phyloP scores from a whole-genome alignment of 345 rosid genomes.

The Eucalyptus dawsonii region DNA sequence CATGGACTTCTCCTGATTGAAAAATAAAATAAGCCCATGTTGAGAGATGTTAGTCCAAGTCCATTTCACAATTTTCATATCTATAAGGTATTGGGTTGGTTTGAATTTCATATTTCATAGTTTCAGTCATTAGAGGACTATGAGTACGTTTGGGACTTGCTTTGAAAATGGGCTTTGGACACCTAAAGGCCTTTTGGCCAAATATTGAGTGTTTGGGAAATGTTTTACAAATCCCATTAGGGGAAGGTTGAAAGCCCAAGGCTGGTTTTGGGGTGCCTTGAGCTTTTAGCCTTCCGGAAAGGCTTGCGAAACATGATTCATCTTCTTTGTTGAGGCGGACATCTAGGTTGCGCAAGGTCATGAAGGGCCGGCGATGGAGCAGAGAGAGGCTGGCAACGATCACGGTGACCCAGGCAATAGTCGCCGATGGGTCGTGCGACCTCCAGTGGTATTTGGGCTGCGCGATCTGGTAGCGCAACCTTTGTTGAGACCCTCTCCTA shows the following conservation, averaged over 20 bases:
- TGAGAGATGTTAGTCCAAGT: background rate
- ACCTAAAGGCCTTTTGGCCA: no score
- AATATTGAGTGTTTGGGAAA: no score
- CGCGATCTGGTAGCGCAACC: rapidly evolving
- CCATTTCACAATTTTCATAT: background rate
- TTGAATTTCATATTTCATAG: background rate
- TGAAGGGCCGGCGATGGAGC: rapidly evolving
- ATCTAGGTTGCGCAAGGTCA: no score
- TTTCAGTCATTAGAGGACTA: no score
- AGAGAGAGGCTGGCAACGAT: rapidly evolving
- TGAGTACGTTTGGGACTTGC: rapidly evolving
- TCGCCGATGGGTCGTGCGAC: rapidly evolving
- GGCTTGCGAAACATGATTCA: no score
- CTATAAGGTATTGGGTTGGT: background rate
- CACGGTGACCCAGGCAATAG: rapidly evolving
- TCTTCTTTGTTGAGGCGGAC: no score
- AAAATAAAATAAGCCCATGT: background rate
- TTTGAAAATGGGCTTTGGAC: no score
- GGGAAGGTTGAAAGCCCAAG: no score
- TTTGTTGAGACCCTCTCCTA: rapidly evolving
- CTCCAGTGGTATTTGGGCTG: rapidly evolving
- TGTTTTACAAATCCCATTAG: no score
- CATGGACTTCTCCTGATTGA: background rate
- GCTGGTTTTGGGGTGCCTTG: no score
- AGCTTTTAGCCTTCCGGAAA: no score